These are phyloP conservation scores for Rhizophora apiculata DNA, from an alignment of 345 rosid species.

Conservation along the genomic window DNA sequence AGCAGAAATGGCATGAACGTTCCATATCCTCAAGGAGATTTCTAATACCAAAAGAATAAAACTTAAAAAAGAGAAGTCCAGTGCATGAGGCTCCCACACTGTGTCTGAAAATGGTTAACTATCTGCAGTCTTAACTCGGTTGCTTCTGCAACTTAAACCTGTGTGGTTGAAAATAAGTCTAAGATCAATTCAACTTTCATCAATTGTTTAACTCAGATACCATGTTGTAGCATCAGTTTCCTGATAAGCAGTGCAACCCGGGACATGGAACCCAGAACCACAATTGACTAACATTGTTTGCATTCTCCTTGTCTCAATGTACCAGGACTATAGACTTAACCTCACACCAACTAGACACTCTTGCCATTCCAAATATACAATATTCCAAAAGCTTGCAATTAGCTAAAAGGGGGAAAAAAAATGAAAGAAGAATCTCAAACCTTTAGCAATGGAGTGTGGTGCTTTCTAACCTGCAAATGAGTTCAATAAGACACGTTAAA, in stretches of 20 bases:
- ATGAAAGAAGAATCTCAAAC: slow-evolving; percentile 15
- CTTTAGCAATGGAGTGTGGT: slow-evolving; percentile 31
- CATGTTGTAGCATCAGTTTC: not conserved
- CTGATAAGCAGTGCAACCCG: not conserved
- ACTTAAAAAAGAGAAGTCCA: no score
- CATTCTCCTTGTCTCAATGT: not conserved
- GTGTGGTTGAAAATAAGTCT: not conserved
- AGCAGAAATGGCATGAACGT: no score
- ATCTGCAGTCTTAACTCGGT: no score
- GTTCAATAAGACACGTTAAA: not conserved
- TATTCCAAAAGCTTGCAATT: not conserved
- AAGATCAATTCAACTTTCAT: not conserved
- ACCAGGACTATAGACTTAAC: not conserved
- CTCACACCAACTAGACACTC: not conserved
- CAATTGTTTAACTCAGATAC: not conserved
- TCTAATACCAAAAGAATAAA: no score
- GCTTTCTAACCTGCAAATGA: slow-evolving; percentile 29
- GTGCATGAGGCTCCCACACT: no score
- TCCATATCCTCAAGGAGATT: no score
- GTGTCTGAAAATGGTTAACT: no score
- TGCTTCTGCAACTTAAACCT: not conserved
- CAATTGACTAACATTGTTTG: not conserved
- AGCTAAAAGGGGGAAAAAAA: not conserved
- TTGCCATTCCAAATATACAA: not conserved
- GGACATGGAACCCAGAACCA: not conserved